Percentiles rank a stretch among this genome's conserved stretches.
These are phyloP conservation scores for Rhizomucor pusillus DNA, from an alignment of 371 early-diverging fungal genomes.

Conservation along the genomic window DNA sequence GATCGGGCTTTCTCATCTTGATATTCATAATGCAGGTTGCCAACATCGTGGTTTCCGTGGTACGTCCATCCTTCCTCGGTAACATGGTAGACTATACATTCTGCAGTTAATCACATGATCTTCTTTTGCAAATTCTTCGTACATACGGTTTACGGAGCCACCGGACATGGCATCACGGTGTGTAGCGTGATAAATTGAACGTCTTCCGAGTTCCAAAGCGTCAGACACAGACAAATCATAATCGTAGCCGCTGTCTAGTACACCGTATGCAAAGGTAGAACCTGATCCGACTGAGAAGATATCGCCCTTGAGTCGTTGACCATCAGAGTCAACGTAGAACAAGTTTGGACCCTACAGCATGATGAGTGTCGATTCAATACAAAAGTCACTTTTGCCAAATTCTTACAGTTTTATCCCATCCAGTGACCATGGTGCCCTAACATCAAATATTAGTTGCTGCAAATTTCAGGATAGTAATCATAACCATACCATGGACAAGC, in stretches of 20 bases:
- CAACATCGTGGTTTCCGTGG: constrained; percentile 86
- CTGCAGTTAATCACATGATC: neutral
- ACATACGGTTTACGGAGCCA: constrained; percentile 88
- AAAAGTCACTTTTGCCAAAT: neutral
- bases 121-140: neutral
- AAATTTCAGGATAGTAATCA: too few relatives aligned
- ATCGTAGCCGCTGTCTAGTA: constrained; percentile 92
- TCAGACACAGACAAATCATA: constrained; percentile 90
- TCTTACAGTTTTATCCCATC: constrained; percentile 95
- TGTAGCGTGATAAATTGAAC: constrained; percentile 99
- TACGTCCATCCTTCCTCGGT: constrained; percentile 90
- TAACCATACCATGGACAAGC: constrained; percentile 86
- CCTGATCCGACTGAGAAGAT: constrained; percentile 98
- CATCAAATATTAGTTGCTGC: neutral
- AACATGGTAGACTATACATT: constrained; percentile 84
- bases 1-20: constrained; percentile 46
- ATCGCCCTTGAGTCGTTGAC: constrained; percentile 89
- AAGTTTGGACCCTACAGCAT: constrained; percentile 83
- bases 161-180: constrained; percentile 99
- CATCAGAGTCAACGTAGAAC: constrained; percentile 99
- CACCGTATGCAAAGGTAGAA: constrained; percentile 97
- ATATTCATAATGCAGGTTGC: constrained; percentile 81
- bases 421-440: constrained; percentile 99
- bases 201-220: constrained; percentile 94
- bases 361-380: neutral